Percentiles rank a stretch among this genome's conserved stretches.
These are phyloP conservation scores for Psilocybe cyanescens DNA, from an alignment of 768 basidiomycete genomes.

Conservation along the genomic window DNA sequence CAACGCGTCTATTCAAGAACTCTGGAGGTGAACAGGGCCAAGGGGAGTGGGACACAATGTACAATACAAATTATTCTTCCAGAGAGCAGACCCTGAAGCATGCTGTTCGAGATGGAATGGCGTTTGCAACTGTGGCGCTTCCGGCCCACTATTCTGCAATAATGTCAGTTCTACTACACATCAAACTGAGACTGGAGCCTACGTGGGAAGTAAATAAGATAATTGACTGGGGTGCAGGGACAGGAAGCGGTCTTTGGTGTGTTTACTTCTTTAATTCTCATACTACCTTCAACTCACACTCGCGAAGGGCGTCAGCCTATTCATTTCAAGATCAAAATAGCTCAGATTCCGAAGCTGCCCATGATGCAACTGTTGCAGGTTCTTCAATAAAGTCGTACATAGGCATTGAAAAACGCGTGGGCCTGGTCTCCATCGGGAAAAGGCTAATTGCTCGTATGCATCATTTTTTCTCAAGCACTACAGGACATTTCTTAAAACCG, in stretches of 20 bases:
- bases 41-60: slow-evolving; percentile 55
- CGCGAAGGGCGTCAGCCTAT: slow-evolving; percentile 64
- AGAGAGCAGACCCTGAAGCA: slow-evolving; percentile 60
- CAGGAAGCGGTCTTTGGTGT: slow-evolving; percentile 85
- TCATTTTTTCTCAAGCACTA: not conserved
- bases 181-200: slow-evolving; percentile 64
- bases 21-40: slow-evolving; percentile 29
- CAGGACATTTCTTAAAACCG: not conserved
- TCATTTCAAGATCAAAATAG: slow-evolving; percentile 55
- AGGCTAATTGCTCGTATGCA: slow-evolving; percentile 59
- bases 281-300: slow-evolving; percentile 11
- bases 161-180: slow-evolving; percentile 69
- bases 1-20: slow-evolving; percentile 67
- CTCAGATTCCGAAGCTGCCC: slow-evolving; percentile 21
- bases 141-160: slow-evolving; percentile 87
- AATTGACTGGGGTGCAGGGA: slow-evolving; percentile 85
- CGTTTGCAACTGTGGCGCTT: slow-evolving; percentile 85
- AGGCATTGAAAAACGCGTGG: slow-evolving; percentile 79
- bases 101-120: slow-evolving; percentile 73
- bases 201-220: slow-evolving; percentile 64
- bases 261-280: slow-evolving; percentile 16
- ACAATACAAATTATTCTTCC: slow-evolving; percentile 64
- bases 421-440: slow-evolving; percentile 68
- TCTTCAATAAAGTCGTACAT: slow-evolving; percentile 66
- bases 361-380: slow-evolving; percentile 44